Evolutionary conservation across 352 stramenopile species (phyloP).

Genomic region (Globisporangium solare): DNA sequence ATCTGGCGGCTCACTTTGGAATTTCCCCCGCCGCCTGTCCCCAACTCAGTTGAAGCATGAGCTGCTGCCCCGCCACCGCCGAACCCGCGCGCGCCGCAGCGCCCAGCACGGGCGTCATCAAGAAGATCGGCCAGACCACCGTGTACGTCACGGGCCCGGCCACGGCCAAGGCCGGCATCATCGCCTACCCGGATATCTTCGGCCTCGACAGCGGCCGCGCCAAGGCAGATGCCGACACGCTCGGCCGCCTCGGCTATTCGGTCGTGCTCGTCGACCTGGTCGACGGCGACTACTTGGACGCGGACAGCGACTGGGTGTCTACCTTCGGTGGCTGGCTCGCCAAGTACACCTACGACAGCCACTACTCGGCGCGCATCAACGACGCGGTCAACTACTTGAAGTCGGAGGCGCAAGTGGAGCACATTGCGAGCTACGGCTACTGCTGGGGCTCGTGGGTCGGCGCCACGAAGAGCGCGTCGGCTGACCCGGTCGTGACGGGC

Average conservation of each 20-base stretch:
- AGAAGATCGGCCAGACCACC: slow-evolving; percentile 64
- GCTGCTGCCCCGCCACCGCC: slow-evolving; percentile 71
- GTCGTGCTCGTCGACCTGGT: slow-evolving; percentile 68
- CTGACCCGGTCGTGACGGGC: slow-evolving; percentile 39
- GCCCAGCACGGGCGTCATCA: slow-evolving; percentile 44
- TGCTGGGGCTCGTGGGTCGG: slow-evolving; percentile 82
- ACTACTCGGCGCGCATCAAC: slow-evolving; percentile 53
- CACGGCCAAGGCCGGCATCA: slow-evolving; percentile 53
- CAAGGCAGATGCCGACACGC: slow-evolving; percentile 67
- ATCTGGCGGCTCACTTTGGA: slow-evolving; percentile 4
- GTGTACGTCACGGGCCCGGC: slow-evolving; percentile 70
- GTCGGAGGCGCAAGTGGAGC: slow-evolving; percentile 48
- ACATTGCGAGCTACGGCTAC: slow-evolving; percentile 74
- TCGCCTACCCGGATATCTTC: slow-evolving; percentile 76
- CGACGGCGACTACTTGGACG: slow-evolving; percentile 62
- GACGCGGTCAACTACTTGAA: slow-evolving; percentile 74
- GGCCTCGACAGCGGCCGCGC: slow-evolving; percentile 75
- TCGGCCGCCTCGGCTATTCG: slow-evolving; percentile 73
- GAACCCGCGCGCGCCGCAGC: slow-evolving; percentile 44
- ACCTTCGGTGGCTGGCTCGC: slow-evolving; percentile 49
- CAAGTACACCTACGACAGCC: slow-evolving; percentile 57
- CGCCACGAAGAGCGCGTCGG: slow-evolving; percentile 39
- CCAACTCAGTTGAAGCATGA: slow-evolving; percentile 29
- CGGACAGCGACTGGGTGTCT: slow-evolving; percentile 18
- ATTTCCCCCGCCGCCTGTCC: too few relatives aligned